phyloP scores from a whole-genome alignment of 306 rosid genomes.

The Myrica gale region DNA sequence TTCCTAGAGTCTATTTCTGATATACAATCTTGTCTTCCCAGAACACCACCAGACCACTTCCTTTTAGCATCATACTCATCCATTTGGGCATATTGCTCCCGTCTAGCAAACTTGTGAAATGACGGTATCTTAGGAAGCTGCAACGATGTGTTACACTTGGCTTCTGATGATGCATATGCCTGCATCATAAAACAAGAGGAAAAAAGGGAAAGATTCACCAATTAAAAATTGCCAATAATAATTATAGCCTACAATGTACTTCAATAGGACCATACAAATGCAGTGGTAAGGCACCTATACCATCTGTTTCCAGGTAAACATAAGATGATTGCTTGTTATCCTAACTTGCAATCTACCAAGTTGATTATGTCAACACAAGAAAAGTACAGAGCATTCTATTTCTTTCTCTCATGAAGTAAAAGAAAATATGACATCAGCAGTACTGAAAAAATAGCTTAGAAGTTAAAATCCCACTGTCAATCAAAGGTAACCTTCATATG shows the following conservation, averaged over 20 bases:
- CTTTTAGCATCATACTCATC: conserved; percentile 75
- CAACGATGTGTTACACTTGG: conserved; percentile 57
- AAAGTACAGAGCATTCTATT: neutral
- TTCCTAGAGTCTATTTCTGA: conserved; percentile 97
- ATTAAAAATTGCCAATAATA: neutral
- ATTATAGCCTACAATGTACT: neutral
- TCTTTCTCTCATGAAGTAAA: neutral
- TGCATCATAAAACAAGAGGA: conserved; percentile 35
- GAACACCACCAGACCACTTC: conserved; percentile 80
- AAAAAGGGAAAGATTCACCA: conserved; percentile 20
- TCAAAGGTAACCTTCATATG: neutral
- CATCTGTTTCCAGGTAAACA: neutral
- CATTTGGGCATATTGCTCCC: conserved; percentile 67
- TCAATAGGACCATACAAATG: neutral
- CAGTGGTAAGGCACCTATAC: neutral
- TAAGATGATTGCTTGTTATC: neutral
- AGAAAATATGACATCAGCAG: neutral
- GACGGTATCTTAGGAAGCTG: conserved; percentile 99
- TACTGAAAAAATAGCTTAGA: neutral
- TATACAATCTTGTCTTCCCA: conserved; percentile 90
- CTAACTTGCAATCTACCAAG: neutral
- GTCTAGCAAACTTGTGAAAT: conserved; percentile 89
- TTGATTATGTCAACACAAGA: neutral
- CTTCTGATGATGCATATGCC: conserved; percentile 97
- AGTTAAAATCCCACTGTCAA: neutral